Base-by-base conservation (phyloP, 2,329 filamentous ascomycete genomes). In the Rhexocercosporidium sp. region DNA sequence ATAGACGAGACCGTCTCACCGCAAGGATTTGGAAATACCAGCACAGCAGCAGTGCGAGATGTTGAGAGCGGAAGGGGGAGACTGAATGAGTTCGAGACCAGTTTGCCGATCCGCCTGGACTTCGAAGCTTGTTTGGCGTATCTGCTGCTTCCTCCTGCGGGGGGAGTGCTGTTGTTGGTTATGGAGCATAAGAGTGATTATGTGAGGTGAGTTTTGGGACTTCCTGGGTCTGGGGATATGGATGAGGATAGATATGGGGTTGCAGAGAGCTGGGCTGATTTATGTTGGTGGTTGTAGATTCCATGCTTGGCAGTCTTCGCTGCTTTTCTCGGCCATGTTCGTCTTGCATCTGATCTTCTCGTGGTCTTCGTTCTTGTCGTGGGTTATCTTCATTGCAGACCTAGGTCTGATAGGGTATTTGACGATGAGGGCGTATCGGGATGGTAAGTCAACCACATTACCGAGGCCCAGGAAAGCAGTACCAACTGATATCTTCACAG, bases 141-240 rank as follows among this genome's bases (percentile, higher is more conserved):
- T 79, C 78, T 97, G 69, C 83, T 91, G 59, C 81, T 97, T 16
- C 96, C 96, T 69, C 96, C 96, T 0, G 85, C 94, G 0, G 96
- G 95, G 2, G 92, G 92, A 3, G 92, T 97, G 29, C 79, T 97
- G 72, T 80, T 99, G 73, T 80, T 99, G 72, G 86, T 98, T 53
- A 78, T 95, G 70, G 96, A 99, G 84, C 89, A 94, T 77, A 96
- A 97, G 83, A 97, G 94, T 77, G 96, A 99, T 81, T 99, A 97
- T 79, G 96, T 99, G 66, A 87, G 96, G 92, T 95, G 81, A 66
- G 86, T 77, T n/a, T 67, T 64, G 54, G 25, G 22, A n/a, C 59
- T 64, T 5, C 53, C 39, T 46, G 12, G 3, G n/a, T 11, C 27
- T 18, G 14, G 29, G 8, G 12, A 18, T 12, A 31, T 7, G 8